Conservation (phyloP, 73 alveolate genomes). For the Symbiodinium pilosum region DNA sequence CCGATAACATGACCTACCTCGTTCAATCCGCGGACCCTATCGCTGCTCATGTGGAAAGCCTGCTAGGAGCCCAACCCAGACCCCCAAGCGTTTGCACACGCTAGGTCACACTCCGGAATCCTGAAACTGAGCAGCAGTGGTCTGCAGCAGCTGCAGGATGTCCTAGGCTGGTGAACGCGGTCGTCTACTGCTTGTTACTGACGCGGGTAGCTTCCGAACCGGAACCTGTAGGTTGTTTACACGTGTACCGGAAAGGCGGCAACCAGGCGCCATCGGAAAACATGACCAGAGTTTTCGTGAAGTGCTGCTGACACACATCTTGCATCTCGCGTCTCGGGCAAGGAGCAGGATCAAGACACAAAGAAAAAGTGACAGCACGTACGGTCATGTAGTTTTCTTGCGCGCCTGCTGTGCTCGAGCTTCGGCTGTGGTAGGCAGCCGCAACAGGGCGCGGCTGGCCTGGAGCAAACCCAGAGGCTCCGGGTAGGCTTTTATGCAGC, state of each 20-base stretch:
- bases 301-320: no score
- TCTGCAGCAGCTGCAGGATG: slow-evolving; percentile 57
- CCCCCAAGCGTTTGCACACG: not conserved
- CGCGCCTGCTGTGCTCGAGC: slow-evolving; percentile 56
- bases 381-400: not conserved
- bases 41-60: not conserved
- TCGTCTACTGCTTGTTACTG: not conserved
- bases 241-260: no score
- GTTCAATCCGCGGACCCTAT: no score
- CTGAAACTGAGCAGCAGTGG: slow-evolving; percentile 40
- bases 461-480: no score
- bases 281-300: no score
- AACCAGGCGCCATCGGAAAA: no score
- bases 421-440: slow-evolving; percentile 58
- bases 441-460: slow-evolving; percentile 2
- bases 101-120: not conserved
- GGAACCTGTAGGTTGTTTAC: no score
- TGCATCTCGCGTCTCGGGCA: no score
- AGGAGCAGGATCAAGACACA: not conserved
- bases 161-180: not conserved
- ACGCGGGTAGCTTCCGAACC: no score
- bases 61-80: not conserved
- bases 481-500: no score
- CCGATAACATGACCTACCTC: no score
- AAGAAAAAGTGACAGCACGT: not conserved